phyloP scores from a whole-genome alignment of 208 protist genomes.

The Leptomonas pyrrhocoris region DNA sequence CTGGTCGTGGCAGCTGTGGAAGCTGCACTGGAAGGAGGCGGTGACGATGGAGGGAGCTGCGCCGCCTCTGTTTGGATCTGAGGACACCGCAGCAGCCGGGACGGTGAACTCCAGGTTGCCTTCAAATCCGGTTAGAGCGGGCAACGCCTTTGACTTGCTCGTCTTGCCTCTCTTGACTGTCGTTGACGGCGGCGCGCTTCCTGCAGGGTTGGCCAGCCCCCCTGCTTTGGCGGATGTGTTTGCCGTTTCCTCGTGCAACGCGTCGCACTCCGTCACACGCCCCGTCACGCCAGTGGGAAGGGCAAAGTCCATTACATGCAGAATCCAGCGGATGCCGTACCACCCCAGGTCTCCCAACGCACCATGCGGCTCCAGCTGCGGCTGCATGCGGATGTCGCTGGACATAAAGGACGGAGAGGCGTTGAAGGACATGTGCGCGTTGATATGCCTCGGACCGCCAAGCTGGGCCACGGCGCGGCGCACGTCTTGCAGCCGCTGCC shows the following conservation, averaged over 20 bases:
- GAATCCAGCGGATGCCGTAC: constrained; percentile 76
- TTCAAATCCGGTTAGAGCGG: constrained; percentile 67
- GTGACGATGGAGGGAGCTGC: constrained; percentile 27
- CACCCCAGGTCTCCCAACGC: constrained; percentile 77
- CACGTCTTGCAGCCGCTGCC: constrained; percentile 55
- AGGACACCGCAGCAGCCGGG: neutral
- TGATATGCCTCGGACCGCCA: constrained; percentile 51
- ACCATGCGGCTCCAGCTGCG: constrained; percentile 61
- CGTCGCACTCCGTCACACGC: constrained; percentile 51
- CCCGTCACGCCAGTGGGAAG: constrained; percentile 53
- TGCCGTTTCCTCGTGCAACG: constrained; percentile 2
- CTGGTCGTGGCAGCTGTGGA: constrained; percentile 59
- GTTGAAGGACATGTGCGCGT: constrained; percentile 54
- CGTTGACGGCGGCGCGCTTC: neutral
- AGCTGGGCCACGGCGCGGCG: constrained; percentile 33
- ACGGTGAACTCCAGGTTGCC: constrained; percentile 56
- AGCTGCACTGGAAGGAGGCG: constrained; percentile 69
- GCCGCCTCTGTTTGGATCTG: too few relatives aligned
- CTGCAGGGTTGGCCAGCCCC: too few relatives aligned
- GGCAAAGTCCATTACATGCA: constrained; percentile 68
- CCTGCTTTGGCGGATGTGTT: neutral
- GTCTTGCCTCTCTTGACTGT: neutral
- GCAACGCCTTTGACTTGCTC: constrained; percentile 8
- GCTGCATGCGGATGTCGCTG: constrained; percentile 66
- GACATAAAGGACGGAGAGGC: constrained; percentile 53